Evolutionary conservation across 2,329 filamentous ascomycete species (phyloP).

Genomic region (Ophiostoma australiae): DNA sequence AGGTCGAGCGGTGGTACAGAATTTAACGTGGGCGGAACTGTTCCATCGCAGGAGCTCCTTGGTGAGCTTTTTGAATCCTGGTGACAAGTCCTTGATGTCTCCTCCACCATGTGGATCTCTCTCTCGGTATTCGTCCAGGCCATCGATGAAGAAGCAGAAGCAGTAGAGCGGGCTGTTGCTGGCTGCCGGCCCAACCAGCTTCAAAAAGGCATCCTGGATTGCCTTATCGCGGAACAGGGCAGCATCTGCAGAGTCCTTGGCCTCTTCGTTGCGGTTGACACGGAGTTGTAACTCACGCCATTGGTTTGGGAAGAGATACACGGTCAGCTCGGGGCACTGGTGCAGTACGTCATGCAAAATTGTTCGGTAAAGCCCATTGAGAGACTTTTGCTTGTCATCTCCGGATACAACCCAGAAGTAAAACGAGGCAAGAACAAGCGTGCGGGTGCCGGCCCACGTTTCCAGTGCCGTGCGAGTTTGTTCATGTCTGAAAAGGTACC

Average conservation of each 20-base stretch:
- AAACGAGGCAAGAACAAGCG: not conserved
- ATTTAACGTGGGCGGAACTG: not conserved
- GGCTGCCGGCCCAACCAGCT: constrained; percentile 7
- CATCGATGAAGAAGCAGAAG: constrained; percentile 19
- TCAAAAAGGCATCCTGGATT: not conserved
- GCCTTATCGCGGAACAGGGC: not conserved
- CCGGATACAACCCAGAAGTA: constrained; percentile 7
- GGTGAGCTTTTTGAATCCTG: not conserved
- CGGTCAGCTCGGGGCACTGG: not conserved
- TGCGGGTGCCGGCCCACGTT: not conserved
- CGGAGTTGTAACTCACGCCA: not conserved
- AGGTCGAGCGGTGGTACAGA: not conserved
- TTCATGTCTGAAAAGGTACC: not conserved
- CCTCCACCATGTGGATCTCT: not conserved
- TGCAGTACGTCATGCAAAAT: not conserved
- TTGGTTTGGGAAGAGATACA: not conserved
- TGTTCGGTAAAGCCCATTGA: not conserved
- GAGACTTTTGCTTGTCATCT: constrained; percentile 9
- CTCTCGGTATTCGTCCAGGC: not conserved
- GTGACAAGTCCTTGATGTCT: not conserved
- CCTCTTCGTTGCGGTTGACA: not conserved
- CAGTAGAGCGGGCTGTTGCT: constrained; percentile 21
- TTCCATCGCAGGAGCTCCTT: not conserved
- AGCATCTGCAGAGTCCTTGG: not conserved
- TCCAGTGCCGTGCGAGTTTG: not conserved